Conservation (phyloP, 2,329 filamentous ascomycete species). For the Nemania serpens region DNA sequence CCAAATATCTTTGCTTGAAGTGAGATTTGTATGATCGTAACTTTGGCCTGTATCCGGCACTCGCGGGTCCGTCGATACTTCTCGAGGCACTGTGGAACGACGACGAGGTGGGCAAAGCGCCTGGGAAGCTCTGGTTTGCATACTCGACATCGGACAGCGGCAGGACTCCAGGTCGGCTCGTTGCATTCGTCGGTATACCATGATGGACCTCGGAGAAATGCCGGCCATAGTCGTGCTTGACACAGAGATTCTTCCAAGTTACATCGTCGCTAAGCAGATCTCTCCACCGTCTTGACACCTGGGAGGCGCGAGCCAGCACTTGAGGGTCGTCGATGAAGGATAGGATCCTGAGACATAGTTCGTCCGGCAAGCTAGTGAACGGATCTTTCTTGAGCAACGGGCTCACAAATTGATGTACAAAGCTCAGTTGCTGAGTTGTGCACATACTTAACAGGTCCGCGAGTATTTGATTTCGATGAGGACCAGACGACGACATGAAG, state of each 20-base stretch:
- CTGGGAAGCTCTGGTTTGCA: constrained; percentile 51
- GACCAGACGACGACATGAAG: constrained; percentile 76
- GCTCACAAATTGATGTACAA: constrained; percentile 94
- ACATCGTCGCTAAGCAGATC: constrained; percentile 95
- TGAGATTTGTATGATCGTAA: constrained; percentile 90
- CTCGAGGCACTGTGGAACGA: constrained; percentile 49
- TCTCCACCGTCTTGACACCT: constrained; percentile 94
- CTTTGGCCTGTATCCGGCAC: constrained; percentile 58
- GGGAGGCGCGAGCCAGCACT: constrained; percentile 87
- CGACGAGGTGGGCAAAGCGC: constrained; percentile 45
- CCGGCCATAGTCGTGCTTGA: constrained; percentile 86
- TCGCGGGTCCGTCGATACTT: constrained; percentile 59
- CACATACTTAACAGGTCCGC: constrained; percentile 91
- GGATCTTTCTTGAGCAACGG: constrained; percentile 95
- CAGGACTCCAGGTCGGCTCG: constrained; percentile 41
- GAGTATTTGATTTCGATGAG: constrained; percentile 78
- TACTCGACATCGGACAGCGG: constrained; percentile 43
- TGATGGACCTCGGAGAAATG: constrained; percentile 57
- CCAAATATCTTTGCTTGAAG: constrained; percentile 96
- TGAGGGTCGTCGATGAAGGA: constrained; percentile 98
- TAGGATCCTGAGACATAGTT: constrained; percentile 87
- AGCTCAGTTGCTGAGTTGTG: constrained; percentile 92
- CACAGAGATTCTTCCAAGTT: constrained; percentile 96
- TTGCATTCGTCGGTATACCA: constrained; percentile 40
- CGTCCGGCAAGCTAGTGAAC: constrained; percentile 88